These are phyloP conservation scores for Ogataea thermomethanolica DNA, from an alignment of 805 yeast species.

Conservation along the genomic window DNA sequence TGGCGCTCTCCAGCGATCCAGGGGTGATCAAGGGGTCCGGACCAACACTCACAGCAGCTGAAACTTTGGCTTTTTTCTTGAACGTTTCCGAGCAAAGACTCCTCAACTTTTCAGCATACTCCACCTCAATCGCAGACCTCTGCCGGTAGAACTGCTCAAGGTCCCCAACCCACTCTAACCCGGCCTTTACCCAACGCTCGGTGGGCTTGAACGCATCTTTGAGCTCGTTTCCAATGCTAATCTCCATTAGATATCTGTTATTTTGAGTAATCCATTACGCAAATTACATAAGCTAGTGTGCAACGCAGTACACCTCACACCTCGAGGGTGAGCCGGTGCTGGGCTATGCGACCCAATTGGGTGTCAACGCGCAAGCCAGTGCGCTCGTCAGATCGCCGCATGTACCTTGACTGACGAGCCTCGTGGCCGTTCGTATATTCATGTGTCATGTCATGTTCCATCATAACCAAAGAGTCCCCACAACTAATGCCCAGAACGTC, in stretches of 20 bases:
- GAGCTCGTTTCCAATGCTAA: conserved; percentile 64
- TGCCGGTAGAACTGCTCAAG: conserved; percentile 81
- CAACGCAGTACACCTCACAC: conserved; percentile 3
- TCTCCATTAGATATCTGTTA: conserved; percentile 13
- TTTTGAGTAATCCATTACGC: neutral
- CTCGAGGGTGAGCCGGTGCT: conserved; percentile 1
- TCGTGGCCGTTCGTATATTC: conserved; percentile 29
- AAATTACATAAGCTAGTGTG: conserved; percentile 2
- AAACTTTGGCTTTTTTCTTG: conserved; percentile 66
- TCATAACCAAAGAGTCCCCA: conserved; percentile 25
- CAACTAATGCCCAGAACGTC: conserved; percentile 30
- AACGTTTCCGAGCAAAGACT: conserved; percentile 65
- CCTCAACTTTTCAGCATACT: conserved; percentile 67
- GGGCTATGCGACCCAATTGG: conserved; percentile 3
- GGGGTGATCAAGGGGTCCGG: conserved; percentile 89
- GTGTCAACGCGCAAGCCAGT: conserved; percentile 6
- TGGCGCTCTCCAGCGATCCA: conserved; percentile 87
- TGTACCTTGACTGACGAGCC: conserved; percentile 23
- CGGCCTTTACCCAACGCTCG: conserved; percentile 72
- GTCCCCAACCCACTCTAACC: conserved; percentile 72
- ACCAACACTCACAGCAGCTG: conserved; percentile 78
- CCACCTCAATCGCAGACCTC: conserved; percentile 77
- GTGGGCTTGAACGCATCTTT: conserved; percentile 80
- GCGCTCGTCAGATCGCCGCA: conserved; percentile 14
- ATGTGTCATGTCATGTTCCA: conserved; percentile 28